Evolutionary conservation across 192 early-diverging fungal genomes (phyloP).

Genomic region (Jimgerdemannia lactiflua): DNA sequence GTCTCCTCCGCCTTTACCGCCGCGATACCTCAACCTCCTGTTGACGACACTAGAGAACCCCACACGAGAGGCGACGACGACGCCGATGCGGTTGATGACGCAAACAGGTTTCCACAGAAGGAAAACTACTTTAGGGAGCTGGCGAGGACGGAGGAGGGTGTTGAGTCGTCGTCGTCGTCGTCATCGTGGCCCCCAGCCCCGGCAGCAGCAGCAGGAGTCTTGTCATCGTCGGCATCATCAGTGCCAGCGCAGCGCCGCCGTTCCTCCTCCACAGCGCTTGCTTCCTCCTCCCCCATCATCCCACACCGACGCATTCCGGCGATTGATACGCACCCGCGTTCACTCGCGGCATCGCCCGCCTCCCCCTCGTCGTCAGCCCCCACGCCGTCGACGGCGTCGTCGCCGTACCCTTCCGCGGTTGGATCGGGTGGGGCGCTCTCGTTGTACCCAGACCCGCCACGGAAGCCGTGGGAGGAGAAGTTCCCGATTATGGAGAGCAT

Average conservation of each 20-base stretch:
- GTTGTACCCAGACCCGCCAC: conserved; percentile 1
- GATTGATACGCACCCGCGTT: too few species aligned
- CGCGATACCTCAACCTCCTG: conserved; percentile 56
- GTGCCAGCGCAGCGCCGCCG: background rate
- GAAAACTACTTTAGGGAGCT: conserved; percentile 13
- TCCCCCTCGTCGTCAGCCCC: conserved; percentile 12
- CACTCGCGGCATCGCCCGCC: background rate
- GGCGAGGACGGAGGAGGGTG: background rate
- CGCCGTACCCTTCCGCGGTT: background rate
- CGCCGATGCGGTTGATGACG: conserved; percentile 10
- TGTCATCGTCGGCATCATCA: conserved; percentile 1
- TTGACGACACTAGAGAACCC: conserved; percentile 1
- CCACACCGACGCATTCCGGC: too few species aligned
- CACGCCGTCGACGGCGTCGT: conserved; percentile 3
- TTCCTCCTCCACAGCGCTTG: too few species aligned
- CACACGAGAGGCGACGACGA: conserved; percentile 32
- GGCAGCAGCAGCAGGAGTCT: too few species aligned
- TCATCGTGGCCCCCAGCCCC: background rate
- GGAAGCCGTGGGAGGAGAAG: conserved; percentile 44
- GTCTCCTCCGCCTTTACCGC: conserved; percentile 89
- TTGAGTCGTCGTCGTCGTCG: background rate
- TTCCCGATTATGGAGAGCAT: conserved; percentile 92
- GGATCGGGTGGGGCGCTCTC: background rate
- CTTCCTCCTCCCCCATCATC: too few species aligned
- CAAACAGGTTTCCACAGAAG: conserved; percentile 5